Evolutionary conservation across 305 asterid species (phyloP).

Genomic region (Ajuga reptans): DNA sequence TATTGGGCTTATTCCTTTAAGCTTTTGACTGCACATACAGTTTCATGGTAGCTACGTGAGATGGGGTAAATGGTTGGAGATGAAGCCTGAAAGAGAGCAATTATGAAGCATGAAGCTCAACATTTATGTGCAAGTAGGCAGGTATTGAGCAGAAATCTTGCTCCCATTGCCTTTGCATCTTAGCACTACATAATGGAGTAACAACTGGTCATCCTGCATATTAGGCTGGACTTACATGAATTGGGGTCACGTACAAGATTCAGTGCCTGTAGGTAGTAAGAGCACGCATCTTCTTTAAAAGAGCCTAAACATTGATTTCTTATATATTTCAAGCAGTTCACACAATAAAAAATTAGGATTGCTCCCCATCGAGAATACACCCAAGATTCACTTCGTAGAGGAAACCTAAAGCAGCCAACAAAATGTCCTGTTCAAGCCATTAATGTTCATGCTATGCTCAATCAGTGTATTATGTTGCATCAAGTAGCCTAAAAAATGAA

Average conservation of each 20-base stretch:
- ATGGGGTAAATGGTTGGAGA: neutral
- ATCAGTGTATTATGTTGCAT: neutral
- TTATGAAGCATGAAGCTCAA: neutral
- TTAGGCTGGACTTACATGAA: neutral
- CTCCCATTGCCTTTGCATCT: neutral
- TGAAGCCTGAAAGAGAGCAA: neutral
- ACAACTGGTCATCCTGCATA: neutral
- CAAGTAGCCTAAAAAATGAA: neutral
- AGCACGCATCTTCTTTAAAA: neutral
- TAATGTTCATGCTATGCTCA: neutral
- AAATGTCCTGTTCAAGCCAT: neutral
- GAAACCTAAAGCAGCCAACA: neutral
- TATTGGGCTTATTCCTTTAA: neutral
- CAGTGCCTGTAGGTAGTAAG: neutral
- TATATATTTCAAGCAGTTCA: neutral
- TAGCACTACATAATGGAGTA: neutral
- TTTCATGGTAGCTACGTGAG: neutral
- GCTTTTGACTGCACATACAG: neutral
- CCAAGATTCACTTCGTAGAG: neutral
- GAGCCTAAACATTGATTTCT: neutral
- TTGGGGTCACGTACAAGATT: neutral
- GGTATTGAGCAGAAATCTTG: neutral
- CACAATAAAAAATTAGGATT: neutral
- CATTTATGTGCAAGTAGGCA: neutral
- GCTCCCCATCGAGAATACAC: neutral